Conservation (phyloP, 2,329 filamentous ascomycete genomes). For the Lachnellula willkommii region DNA sequence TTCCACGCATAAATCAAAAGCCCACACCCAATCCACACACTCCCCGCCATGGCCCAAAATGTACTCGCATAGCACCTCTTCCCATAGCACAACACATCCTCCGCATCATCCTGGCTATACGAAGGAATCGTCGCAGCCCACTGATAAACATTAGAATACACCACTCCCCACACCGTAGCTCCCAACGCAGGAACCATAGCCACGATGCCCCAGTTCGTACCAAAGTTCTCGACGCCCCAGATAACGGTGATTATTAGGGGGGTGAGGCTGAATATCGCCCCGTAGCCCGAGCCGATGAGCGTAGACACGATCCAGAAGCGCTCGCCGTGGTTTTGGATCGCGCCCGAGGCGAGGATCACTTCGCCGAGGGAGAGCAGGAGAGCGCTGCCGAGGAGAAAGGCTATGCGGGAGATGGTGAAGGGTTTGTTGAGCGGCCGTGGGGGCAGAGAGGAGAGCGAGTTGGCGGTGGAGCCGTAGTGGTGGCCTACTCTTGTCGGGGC, state of each 20-base stretch:
- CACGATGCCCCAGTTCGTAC: slow-evolving; percentile 95
- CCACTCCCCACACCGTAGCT: slow-evolving; percentile 80
- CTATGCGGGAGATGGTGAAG: slow-evolving; percentile 68
- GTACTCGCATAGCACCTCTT: slow-evolving; percentile 71
- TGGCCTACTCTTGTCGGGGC: slow-evolving; percentile 52
- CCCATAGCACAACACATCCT: slow-evolving; percentile 70
- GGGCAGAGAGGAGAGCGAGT: slow-evolving; percentile 34
- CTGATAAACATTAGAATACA: slow-evolving; percentile 83
- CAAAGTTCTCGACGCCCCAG: slow-evolving; percentile 98
- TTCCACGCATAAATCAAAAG: slow-evolving; percentile 75
- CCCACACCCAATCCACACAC: slow-evolving; percentile 70
- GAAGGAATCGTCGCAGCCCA: slow-evolving; percentile 47
- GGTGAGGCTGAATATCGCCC: slow-evolving; percentile 80
- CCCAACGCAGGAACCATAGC: slow-evolving; percentile 86
- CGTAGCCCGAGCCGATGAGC: slow-evolving; percentile 84
- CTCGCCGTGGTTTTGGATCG: slow-evolving; percentile 66
- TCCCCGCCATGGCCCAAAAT: slow-evolving; percentile 81
- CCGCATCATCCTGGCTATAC: slow-evolving; percentile 36
- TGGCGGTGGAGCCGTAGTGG: slow-evolving; percentile 23
- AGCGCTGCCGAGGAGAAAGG: slow-evolving; percentile 72
- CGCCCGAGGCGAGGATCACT: slow-evolving; percentile 69
- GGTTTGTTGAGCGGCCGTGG: slow-evolving; percentile 29
- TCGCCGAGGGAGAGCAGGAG: slow-evolving; percentile 71
- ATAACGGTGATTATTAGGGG: slow-evolving; percentile 95
- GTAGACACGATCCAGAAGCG: slow-evolving; percentile 84